A percentile compares a stretch with the other conserved stretches of the same genome.
Evolutionary conservation across 148 eudicot genomes (phyloP).

Genomic region (Cornus suecica): DNA sequence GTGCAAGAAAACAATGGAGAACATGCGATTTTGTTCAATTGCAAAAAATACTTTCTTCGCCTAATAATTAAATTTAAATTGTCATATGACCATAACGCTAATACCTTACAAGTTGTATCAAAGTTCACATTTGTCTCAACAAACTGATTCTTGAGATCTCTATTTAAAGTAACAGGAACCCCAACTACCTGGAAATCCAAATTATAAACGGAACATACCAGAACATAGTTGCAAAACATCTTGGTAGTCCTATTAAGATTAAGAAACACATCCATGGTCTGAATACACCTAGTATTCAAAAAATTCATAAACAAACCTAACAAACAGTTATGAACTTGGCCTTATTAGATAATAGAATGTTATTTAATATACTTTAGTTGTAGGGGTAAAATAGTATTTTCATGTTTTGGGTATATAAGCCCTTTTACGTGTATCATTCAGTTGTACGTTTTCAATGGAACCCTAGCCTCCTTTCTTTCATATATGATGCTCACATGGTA

Average conservation of each 20-base stretch:
- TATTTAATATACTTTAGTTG: too few species aligned
- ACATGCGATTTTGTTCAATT: not conserved
- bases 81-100: not conserved
- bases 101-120: slow-evolving; percentile 71
- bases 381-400: too few species aligned
- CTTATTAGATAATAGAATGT: too few species aligned
- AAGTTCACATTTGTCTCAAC: not conserved
- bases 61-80: not conserved
- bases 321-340: too few species aligned
- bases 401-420: too few species aligned
- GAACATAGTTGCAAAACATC: too few species aligned
- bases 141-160: slow-evolving; percentile 2
- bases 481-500: too few species aligned
- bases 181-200: slow-evolving; percentile 80
- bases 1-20: not conserved
- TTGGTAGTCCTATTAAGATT: not conserved
- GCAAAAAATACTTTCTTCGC: not conserved
- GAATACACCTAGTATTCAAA: not conserved
- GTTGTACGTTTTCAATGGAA: too few species aligned
- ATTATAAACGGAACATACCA: not conserved
- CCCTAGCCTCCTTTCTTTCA: too few species aligned
- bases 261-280: not conserved
- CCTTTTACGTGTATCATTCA: too few species aligned
- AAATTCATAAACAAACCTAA: not conserved
- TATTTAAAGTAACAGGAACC: slow-evolving; percentile 79